These are phyloP conservation scores for Kodamaea jinghongensis DNA, from an alignment of 805 yeast species.

Conservation along the genomic window DNA sequence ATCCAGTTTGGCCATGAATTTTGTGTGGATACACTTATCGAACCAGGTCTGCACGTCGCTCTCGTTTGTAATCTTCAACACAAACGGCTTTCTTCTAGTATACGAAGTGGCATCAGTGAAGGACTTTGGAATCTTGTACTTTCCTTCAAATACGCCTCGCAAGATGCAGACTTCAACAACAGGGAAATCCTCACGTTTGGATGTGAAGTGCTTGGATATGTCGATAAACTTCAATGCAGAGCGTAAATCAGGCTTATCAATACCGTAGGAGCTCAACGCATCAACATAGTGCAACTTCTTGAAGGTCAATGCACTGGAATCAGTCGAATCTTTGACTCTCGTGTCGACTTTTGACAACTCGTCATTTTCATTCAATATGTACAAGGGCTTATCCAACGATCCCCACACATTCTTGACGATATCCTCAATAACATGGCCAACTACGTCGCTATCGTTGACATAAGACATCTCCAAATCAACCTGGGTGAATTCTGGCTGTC, in stretches of 20 bases:
- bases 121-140: constrained; percentile 32
- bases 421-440: constrained; percentile 60
- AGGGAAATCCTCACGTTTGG: constrained; percentile 47
- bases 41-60: constrained; percentile 46
- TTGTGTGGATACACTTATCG: constrained; percentile 30
- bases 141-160: constrained; percentile 40
- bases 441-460: constrained; percentile 62
- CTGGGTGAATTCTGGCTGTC: constrained; percentile 98
- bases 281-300: constrained; percentile 59
- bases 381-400: constrained; percentile 40
- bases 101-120: constrained; percentile 46
- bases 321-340: constrained; percentile 10
- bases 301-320: constrained; percentile 17
- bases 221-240: constrained; percentile 51
- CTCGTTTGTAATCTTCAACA: constrained; percentile 48
- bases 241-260: constrained; percentile 92
- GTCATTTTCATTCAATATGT: constrained; percentile 31
- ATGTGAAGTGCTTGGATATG: constrained; percentile 41
- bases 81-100: constrained; percentile 55
- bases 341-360: constrained; percentile 23
- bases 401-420: constrained; percentile 59
- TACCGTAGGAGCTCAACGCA: constrained; percentile 74
- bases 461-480: constrained; percentile 94
- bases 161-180: constrained; percentile 74
- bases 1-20: constrained; percentile 16